Evolutionary conservation across 2,329 filamentous ascomycete species (phyloP), one percentile per base, ranked within the genome.

Genomic region (Penicillium sclerotigenum): DNA sequence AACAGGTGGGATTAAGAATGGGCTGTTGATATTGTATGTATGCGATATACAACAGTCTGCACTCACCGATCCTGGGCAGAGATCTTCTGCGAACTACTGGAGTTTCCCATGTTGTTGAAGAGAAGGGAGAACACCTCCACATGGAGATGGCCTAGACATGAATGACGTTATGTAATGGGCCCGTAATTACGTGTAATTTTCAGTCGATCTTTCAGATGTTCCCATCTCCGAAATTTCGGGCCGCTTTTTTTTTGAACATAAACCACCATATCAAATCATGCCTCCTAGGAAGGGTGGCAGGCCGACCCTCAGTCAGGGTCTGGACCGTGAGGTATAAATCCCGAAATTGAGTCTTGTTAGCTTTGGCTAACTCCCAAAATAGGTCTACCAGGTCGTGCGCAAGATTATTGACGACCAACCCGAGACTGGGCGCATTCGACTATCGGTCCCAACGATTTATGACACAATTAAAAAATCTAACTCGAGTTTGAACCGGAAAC

Each of bases 31-130:
- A 40, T 20, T 37, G 33, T 31, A n/a, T 29, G 3, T 29, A 24
- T 33, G n/a, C 18, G 16, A 28, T 33, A 41, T 14, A 11, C 20
- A 26, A 28, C 18, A n/a, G 6, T 24, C 11, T 40, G 34, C 16
- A 73, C 83, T 67, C 71, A 96, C 92, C 91, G 91, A 78, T 97
- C 93, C 79, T 97, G 92, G 67, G 84, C 82, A 33, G 87, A 87
- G 59, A 89, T 84, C 73, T 85, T 88, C 68, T 83, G 81, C 54
- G 82, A 77, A 73, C 85, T 88, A 65, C 76, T 75, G 48, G 81
- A 75, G 72, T 88, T 88, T 45, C 87, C 87, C 87, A 89, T 89
- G 56, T 63, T 68, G 63, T 57, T 60, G 55, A 49, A 42, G 46
- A 47, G 45, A 37, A 50, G 20, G 24, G 29, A 52, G 33, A 36